Evolutionary conservation across 257 asterid species (phyloP).

Genomic region (Asclepias syriaca): DNA sequence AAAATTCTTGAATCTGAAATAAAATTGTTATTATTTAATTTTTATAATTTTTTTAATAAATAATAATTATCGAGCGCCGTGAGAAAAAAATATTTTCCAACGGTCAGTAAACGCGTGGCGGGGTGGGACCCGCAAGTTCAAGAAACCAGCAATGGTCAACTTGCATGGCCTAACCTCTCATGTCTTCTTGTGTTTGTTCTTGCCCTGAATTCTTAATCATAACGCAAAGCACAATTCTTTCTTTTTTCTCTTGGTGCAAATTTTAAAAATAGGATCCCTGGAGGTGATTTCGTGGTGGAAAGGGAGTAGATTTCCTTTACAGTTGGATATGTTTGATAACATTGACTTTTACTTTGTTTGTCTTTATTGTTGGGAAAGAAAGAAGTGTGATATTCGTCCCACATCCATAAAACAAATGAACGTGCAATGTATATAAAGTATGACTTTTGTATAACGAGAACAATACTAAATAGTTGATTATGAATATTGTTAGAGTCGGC

Average conservation of each 20-base stretch:
- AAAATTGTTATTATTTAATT: no score
- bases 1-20: no score
- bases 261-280: not conserved
- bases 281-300: not conserved
- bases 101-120: slow-evolving; percentile 39
- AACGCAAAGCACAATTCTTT: not conserved
- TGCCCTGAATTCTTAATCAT: not conserved
- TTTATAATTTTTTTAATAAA: no score
- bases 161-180: slow-evolving; percentile 31
- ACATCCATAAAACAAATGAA: no score
- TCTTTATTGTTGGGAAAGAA: not conserved
- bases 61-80: slow-evolving; percentile 41
- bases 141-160: slow-evolving; percentile 19
- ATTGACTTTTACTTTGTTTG: not conserved
- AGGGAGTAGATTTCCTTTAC: not conserved
- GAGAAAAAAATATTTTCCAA: slow-evolving; percentile 23
- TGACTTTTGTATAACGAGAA: no score
- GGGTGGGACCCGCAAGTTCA: slow-evolving; percentile 14
- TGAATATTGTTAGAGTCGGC: no score
- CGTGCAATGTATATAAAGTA: no score
- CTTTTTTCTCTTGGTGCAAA: not conserved
- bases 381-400: no score
- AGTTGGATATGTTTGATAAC: not conserved
- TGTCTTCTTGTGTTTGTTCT: slow-evolving; percentile 41
- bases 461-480: no score